Evolutionary conservation across 768 basidiomycete genomes (phyloP).

Genomic region (Xerocomellus chrysenteron): DNA sequence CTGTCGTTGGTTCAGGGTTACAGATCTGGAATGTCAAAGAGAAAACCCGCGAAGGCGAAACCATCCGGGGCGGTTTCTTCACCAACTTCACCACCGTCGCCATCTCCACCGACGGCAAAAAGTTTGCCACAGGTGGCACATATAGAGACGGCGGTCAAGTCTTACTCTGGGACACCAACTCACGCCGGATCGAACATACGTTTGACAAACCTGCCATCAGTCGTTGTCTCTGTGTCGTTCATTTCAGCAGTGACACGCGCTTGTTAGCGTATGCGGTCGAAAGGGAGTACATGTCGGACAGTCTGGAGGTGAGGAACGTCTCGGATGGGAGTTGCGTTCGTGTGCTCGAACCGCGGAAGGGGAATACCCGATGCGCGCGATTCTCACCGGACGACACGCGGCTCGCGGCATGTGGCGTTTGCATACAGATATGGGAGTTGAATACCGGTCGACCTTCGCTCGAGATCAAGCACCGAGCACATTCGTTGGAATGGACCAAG

Average conservation of each 20-base stretch:
- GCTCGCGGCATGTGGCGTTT: constrained; percentile 23
- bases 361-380: constrained; percentile 25
- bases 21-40: constrained; percentile 26
- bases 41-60: constrained; percentile 21
- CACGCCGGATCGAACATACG: constrained; percentile 24
- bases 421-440: constrained; percentile 26
- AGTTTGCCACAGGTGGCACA: constrained; percentile 24
- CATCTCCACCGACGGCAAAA: constrained; percentile 24
- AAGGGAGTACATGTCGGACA: constrained; percentile 27
- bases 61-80: constrained; percentile 25
- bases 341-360: constrained; percentile 24
- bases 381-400: constrained; percentile 25
- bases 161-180: constrained; percentile 21
- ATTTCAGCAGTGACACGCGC: constrained; percentile 22
- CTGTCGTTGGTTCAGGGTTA: constrained; percentile 25
- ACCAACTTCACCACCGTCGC: constrained; percentile 27
- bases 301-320: constrained; percentile 15
- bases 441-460: constrained; percentile 16
- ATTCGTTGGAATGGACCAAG: constrained; percentile 26
- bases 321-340: constrained; percentile 12
- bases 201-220: constrained; percentile 24
- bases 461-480: constrained; percentile 27
- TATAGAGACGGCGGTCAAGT: constrained; percentile 26
- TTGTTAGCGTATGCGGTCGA: constrained; percentile 22
- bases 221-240: constrained; percentile 24